A percentile compares a stretch with the other conserved stretches of the same genome.
Conservation (phyloP, 2,329 filamentous ascomycete species). For the Talaromyces sp. region DNA sequence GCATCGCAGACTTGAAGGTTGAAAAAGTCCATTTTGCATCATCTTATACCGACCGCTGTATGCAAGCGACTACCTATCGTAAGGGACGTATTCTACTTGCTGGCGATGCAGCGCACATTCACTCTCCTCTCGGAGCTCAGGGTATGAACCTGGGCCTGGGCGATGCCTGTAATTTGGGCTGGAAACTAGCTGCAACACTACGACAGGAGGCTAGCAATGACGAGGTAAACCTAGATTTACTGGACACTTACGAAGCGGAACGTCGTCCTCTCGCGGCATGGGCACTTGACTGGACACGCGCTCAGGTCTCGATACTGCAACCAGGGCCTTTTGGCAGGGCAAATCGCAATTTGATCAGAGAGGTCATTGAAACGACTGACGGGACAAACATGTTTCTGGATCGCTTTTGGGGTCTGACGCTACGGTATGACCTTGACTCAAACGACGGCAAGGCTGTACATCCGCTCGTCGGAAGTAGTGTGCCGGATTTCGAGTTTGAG, state of each 20-base stretch:
- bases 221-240: slow-evolving; percentile 31
- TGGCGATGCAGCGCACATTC: slow-evolving; percentile 23
- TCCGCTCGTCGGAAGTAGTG: slow-evolving; percentile 35
- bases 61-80: slow-evolving; percentile 18
- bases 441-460: slow-evolving; percentile 40
- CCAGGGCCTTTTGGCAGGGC: slow-evolving; percentile 29
- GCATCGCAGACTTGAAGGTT: slow-evolving; percentile 2
- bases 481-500: slow-evolving; percentile 33
- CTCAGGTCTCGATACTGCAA: slow-evolving; percentile 33
- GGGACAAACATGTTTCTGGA: slow-evolving; percentile 23
- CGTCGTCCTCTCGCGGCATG: slow-evolving; percentile 34
- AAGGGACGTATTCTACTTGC: slow-evolving; percentile 22
- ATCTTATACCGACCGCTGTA: slow-evolving; percentile 15
- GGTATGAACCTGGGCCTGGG: slow-evolving; percentile 45
- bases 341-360: slow-evolving; percentile 15
- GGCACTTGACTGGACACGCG: slow-evolving; percentile 39
- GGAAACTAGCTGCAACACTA: slow-evolving; percentile 52
- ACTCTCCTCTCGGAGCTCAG: slow-evolving; percentile 23
- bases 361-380: slow-evolving; percentile 13
- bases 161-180: slow-evolving; percentile 55
- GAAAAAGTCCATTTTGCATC: slow-evolving; percentile 1
- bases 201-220: slow-evolving; percentile 32
- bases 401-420: slow-evolving; percentile 35
- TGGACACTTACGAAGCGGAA: slow-evolving; percentile 48
- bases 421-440: slow-evolving; percentile 27